These are phyloP conservation scores for Persicaria tinctoria DNA, from an alignment of 148 eudicot genomes.

Conservation along the genomic window DNA sequence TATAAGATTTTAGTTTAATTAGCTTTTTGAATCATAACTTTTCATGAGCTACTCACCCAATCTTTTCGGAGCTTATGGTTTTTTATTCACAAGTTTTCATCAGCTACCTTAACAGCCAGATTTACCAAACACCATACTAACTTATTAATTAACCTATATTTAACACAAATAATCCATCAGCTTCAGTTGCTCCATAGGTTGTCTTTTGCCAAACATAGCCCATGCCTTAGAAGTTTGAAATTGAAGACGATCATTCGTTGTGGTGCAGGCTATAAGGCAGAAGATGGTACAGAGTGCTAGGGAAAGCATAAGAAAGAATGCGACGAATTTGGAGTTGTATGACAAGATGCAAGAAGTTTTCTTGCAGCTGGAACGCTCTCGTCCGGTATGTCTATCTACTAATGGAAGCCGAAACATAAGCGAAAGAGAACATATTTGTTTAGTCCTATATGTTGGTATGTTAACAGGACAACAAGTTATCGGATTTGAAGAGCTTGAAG, in stretches of 20 bases:
- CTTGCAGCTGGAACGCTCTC: constrained; percentile 49
- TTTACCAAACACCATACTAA: no score
- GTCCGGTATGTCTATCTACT: constrained; percentile 32
- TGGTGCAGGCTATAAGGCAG: constrained; percentile 52
- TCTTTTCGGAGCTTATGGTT: no score
- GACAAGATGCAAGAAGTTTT: constrained; percentile 68
- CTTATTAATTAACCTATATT: no score
- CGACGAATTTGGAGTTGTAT: constrained; percentile 55
- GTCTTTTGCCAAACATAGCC: no score
- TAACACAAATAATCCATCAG: no score
- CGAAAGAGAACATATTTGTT: background rate
- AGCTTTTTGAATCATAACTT: no score
- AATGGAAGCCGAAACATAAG: background rate
- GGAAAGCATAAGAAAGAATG: constrained; percentile 57
- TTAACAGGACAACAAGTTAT: constrained; percentile 24
- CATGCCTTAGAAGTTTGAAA: background rate
- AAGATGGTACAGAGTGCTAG: constrained; percentile 76
- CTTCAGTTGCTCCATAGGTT: no score
- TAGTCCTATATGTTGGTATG: background rate
- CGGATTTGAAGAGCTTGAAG: constrained; percentile 47
- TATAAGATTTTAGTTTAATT: no score
- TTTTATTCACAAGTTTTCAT: no score
- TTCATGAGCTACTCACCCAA: no score
- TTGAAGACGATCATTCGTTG: background rate
- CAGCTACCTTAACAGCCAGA: no score